Base-by-base conservation (phyloP, 805 yeast species). In the Debaryomyces tyrocola region DNA sequence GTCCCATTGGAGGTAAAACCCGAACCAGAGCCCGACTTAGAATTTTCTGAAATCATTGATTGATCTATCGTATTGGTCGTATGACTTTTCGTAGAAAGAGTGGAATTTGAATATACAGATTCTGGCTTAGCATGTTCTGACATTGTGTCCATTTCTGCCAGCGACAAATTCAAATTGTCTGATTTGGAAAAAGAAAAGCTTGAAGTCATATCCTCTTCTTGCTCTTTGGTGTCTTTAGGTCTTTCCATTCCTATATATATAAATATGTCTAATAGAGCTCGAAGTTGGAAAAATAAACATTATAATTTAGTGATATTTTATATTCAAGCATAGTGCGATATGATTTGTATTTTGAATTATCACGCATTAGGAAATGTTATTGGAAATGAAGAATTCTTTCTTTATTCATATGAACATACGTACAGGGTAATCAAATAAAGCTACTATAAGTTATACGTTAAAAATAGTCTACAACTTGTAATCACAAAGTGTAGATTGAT, bases 301-400 rank as follows among this genome's bases (percentile, higher is more conserved):
- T 11, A 24, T 24, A 27, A 14, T 24, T 17, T 12, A 18, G 20
- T 24, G 33, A 20, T 20, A 18, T 12, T 43, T 36, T 37, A 28
- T 43, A 43, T 18, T 9, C 10, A 36, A 17, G 17, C 18, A 20
- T 31, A 27, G 34, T 15, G 18, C 20, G 21, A n/a, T n/a, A 8
- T 24, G 33, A 18, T 34, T 20, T 21, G 17, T 37, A 33, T 44
- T 47, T 35, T 37, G 39, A 20, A 36, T 33, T 36, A 20, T 15
- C 17, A 47, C 48, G 39, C 21, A 41, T 47, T 45, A 27, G 55
- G 55, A 47, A 52, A 44, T 35, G 53, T 39, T 24, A 52, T 52
- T 44, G 44, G 31, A 43, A 17, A 10, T 33, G 12, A 27, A 40
- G 6, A 15, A 31, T 12, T 20, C 29, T 40, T 28, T 31, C 24